These are phyloP conservation scores for Naganishia sp. DNA, from an alignment of 1,284 basidiomycete species.

Conservation along the genomic window DNA sequence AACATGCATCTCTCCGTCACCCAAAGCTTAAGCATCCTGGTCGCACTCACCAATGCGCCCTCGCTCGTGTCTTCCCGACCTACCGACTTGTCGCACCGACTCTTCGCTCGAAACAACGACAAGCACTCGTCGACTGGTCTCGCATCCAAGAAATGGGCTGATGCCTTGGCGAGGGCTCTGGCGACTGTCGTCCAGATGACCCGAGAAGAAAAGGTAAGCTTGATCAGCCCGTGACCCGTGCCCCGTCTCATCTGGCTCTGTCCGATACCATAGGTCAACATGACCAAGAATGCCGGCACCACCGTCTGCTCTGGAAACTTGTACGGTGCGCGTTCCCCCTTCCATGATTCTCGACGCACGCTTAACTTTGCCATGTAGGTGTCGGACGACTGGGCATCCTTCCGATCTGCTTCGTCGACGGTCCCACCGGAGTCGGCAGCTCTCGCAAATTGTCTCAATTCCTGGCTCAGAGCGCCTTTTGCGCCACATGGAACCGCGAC, in stretches of 20 bases:
- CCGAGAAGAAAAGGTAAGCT: constrained; percentile 36
- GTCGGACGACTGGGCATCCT: constrained; percentile 16
- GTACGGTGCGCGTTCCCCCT: background rate
- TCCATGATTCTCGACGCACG: background rate
- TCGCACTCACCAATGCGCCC: constrained; percentile 11
- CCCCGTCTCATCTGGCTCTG: too few relatives aligned
- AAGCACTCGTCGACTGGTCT: background rate
- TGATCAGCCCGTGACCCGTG: too few relatives aligned
- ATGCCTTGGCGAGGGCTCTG: constrained; percentile 16
- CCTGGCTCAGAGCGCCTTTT: constrained; percentile 56
- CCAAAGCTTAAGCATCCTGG: constrained; percentile 13
- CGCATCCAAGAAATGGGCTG: constrained; percentile 11
- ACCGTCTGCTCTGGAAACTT: constrained; percentile 4
- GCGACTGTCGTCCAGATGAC: constrained; percentile 38
- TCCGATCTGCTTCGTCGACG: constrained; percentile 10
- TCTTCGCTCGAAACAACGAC: background rate
- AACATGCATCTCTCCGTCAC: constrained; percentile 12
- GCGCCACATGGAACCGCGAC: constrained; percentile 56
- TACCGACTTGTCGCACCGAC: background rate
- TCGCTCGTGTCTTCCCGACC: constrained; percentile 1
- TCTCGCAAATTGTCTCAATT: constrained; percentile 47
- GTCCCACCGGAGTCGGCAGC: constrained; percentile 13
- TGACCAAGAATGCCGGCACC: constrained; percentile 5
- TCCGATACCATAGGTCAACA: too few relatives aligned
- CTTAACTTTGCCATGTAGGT: background rate